phyloP scores from a whole-genome alignment of 495 filamentous ascomycete genomes.

The Ramalina intermedia region DNA sequence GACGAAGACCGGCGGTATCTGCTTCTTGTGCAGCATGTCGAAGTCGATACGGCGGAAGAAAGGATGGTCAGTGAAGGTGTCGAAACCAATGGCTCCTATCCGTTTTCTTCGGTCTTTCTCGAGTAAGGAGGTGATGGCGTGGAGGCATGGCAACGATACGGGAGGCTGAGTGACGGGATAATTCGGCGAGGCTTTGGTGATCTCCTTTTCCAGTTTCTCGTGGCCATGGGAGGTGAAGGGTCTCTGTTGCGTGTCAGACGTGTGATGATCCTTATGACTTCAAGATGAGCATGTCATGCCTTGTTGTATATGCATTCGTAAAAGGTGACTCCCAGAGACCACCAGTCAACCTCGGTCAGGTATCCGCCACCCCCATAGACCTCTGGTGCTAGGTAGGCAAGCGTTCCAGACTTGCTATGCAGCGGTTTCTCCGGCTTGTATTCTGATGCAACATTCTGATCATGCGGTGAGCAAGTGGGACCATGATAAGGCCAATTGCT shows the following conservation, averaged over 20 bases:
- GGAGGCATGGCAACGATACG: slow-evolving; percentile 71
- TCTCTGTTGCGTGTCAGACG: slow-evolving; percentile 39
- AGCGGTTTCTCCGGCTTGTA: slow-evolving; percentile 67
- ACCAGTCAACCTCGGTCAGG: slow-evolving; percentile 84
- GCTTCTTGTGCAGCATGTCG: slow-evolving; percentile 67
- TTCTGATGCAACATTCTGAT: slow-evolving; percentile 91
- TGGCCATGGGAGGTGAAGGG: slow-evolving; percentile 85
- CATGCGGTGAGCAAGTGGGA: neutral
- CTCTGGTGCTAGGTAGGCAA: slow-evolving; percentile 92
- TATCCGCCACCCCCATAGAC: slow-evolving; percentile 87
- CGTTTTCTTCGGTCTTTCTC: slow-evolving; percentile 66
- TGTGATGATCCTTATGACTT: neutral
- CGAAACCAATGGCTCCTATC: slow-evolving; percentile 64
- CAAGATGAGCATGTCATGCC: slow-evolving; percentile 32
- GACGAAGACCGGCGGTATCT: slow-evolving; percentile 79
- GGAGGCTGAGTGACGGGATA: slow-evolving; percentile 83
- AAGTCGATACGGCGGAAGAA: slow-evolving; percentile 89
- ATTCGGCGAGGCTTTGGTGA: slow-evolving; percentile 68
- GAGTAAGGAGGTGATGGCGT: slow-evolving; percentile 68
- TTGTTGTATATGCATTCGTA: slow-evolving; percentile 99
- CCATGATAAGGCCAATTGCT: neutral
- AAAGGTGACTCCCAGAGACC: slow-evolving; percentile 91
- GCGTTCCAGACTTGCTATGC: slow-evolving; percentile 89
- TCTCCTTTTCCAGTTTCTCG: slow-evolving; percentile 61
- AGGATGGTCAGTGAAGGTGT: slow-evolving; percentile 68